phyloP scores from a whole-genome alignment of 1,284 basidiomycete genomes.

The Cryptococcus depauperatus region DNA sequence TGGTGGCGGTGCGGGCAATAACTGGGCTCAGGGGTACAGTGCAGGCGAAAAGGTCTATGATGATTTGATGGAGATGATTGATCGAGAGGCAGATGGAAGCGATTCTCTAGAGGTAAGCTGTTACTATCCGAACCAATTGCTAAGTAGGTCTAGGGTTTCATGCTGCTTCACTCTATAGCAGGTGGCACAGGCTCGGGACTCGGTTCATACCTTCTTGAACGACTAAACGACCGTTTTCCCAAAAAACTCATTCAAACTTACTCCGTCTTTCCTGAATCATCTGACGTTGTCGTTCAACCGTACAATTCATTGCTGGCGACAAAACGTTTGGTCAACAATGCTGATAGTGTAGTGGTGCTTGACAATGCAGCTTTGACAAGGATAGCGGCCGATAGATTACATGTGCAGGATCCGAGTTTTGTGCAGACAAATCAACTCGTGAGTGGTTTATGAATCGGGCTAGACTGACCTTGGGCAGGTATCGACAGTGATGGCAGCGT shows the following conservation, averaged over 20 bases:
- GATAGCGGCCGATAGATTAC: constrained; percentile 84
- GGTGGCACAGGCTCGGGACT: constrained; percentile 97
- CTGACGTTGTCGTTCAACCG: constrained; percentile 94
- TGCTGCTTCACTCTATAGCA: constrained; percentile 97
- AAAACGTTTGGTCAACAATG: constrained; percentile 90
- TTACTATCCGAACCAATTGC: not conserved
- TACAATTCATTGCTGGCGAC: constrained; percentile 94
- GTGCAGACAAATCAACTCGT: constrained; percentile 93
- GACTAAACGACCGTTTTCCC: constrained; percentile 94
- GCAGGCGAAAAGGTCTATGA: constrained; percentile 89
- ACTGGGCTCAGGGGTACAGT: constrained; percentile 93
- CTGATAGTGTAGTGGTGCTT: constrained; percentile 93
- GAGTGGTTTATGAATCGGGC: constrained; percentile 21
- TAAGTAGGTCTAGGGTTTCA: constrained; percentile 67
- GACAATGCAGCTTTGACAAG: constrained; percentile 91
- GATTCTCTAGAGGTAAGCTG: constrained; percentile 82
- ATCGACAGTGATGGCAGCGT: constrained; percentile 91
- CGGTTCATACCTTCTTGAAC: constrained; percentile 92
- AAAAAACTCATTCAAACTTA: constrained; percentile 99
- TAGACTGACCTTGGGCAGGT: constrained; percentile 50
- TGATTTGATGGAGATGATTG: constrained; percentile 98
- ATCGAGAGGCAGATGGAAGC: constrained; percentile 95
- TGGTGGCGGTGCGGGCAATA: constrained; percentile 96
- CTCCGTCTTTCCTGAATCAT: constrained; percentile 93
- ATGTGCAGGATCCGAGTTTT: constrained; percentile 83